Evolutionary conservation across 2,329 filamentous ascomycete species (phyloP).

Genomic region (Exophiala viscosa): DNA sequence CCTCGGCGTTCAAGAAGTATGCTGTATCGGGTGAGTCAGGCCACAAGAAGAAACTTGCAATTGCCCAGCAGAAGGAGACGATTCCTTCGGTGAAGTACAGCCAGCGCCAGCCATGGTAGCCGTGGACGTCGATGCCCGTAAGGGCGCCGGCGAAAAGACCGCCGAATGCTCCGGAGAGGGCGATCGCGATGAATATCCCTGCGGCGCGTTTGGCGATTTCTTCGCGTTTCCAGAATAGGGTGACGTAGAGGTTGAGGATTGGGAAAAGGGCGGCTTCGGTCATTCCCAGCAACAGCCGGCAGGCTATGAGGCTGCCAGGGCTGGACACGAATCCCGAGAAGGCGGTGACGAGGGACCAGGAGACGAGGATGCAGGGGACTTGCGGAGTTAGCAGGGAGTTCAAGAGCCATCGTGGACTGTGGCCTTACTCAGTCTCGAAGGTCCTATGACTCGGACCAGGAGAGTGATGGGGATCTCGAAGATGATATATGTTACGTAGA

Average conservation of each 20-base stretch:
- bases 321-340: slow-evolving; percentile 43
- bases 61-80: slow-evolving; percentile 38
- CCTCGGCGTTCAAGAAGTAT: slow-evolving; percentile 66
- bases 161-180: slow-evolving; percentile 38
- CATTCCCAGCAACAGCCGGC: slow-evolving; percentile 46
- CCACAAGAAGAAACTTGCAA: slow-evolving; percentile 56
- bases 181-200: slow-evolving; percentile 33
- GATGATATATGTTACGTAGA: slow-evolving; percentile 16
- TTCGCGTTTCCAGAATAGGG: slow-evolving; percentile 17
- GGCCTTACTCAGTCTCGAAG: no score
- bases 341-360: slow-evolving; percentile 45
- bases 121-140: slow-evolving; percentile 42
- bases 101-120: slow-evolving; percentile 44
- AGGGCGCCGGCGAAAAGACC: slow-evolving; percentile 67
- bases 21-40: slow-evolving; percentile 70
- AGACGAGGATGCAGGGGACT: slow-evolving; percentile 20
- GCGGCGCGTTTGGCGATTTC: slow-evolving; percentile 36
- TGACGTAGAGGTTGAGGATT: slow-evolving; percentile 27
- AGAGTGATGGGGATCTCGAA: slow-evolving; percentile 46
- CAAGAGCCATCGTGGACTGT: no score
- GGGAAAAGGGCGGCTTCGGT: slow-evolving; percentile 51
- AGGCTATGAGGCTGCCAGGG: slow-evolving; percentile 39
- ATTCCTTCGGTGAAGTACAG: slow-evolving; percentile 50
- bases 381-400: slow-evolving; percentile 20
- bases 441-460: slow-evolving; percentile 20